Evolutionary conservation across 169 alveolate genomes (phyloP).

Genomic region (Plasmodium cynomolgi): DNA sequence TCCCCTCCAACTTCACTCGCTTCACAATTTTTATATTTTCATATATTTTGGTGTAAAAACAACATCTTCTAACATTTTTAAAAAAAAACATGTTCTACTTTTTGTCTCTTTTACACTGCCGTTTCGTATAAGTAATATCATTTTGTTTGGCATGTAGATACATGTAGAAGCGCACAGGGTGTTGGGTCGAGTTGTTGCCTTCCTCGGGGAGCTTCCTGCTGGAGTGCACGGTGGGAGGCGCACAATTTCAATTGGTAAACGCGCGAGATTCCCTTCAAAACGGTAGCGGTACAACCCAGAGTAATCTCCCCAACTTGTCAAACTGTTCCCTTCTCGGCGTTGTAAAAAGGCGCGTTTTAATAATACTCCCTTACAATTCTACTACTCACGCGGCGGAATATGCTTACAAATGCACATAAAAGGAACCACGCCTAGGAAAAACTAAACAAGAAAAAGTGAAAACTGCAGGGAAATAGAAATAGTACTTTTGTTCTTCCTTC

Average conservation of each 20-base stretch:
- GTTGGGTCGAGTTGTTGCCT: neutral
- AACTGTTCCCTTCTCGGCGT: neutral
- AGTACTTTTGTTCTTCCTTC: neutral
- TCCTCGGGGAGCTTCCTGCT: neutral
- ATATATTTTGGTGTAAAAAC: slow-evolving; percentile 62
- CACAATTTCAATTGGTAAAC: neutral
- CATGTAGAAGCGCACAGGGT: neutral
- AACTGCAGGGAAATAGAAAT: neutral
- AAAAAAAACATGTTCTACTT: slow-evolving; percentile 41
- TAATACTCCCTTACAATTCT: neutral
- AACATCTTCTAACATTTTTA: slow-evolving; percentile 31
- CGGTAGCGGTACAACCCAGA: neutral
- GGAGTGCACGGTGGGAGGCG: neutral
- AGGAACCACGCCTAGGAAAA: neutral
- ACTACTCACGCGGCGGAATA: neutral
- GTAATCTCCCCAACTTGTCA: neutral
- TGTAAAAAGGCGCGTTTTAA: neutral
- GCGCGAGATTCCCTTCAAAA: neutral
- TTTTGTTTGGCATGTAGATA: neutral
- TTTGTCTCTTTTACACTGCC: neutral
- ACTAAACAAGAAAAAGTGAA: neutral
- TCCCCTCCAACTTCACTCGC: neutral
- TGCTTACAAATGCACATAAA: neutral
- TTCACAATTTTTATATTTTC: slow-evolving; percentile 61
- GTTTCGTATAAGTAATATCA: neutral